Conservation (phyloP, 2,329 filamentous ascomycete species). For the Emmonsia crescens region DNA sequence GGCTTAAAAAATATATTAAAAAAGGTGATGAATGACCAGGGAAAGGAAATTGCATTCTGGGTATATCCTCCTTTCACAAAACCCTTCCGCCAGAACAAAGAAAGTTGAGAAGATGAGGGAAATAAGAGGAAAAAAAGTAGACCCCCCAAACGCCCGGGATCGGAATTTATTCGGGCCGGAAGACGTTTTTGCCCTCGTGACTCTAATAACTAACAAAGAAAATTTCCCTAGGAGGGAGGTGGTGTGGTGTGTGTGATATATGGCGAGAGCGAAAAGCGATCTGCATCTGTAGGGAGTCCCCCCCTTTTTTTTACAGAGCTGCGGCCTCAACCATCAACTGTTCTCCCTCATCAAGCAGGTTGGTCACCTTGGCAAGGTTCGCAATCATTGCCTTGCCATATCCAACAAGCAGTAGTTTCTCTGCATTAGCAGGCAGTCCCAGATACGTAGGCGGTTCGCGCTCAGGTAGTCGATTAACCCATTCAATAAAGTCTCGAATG, state of each 20-base stretch:
- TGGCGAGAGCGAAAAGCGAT: background rate
- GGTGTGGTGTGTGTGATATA: background rate
- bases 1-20: background rate
- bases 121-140: slow-evolving; percentile 8
- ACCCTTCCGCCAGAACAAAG: background rate
- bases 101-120: slow-evolving; percentile 7
- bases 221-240: background rate
- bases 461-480: slow-evolving; percentile 88
- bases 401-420: slow-evolving; percentile 85
- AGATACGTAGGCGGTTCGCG: slow-evolving; percentile 93
- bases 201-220: background rate
- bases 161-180: background rate
- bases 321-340: slow-evolving; percentile 63
- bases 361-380: slow-evolving; percentile 74
- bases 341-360: slow-evolving; percentile 87
- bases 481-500: slow-evolving; percentile 74
- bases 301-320: slow-evolving; percentile 11
- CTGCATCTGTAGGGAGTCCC: background rate
- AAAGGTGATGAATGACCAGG: background rate
- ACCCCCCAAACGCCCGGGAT: slow-evolving; percentile 8
- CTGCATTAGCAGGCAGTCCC: slow-evolving; percentile 85
- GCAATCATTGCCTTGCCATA: slow-evolving; percentile 75
- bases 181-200: background rate
- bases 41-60: slow-evolving; percentile 2
- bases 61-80: slow-evolving; percentile 5